Base-by-base conservation (phyloP, 2,329 filamentous ascomycete species). In the Fusarium sp. region DNA sequence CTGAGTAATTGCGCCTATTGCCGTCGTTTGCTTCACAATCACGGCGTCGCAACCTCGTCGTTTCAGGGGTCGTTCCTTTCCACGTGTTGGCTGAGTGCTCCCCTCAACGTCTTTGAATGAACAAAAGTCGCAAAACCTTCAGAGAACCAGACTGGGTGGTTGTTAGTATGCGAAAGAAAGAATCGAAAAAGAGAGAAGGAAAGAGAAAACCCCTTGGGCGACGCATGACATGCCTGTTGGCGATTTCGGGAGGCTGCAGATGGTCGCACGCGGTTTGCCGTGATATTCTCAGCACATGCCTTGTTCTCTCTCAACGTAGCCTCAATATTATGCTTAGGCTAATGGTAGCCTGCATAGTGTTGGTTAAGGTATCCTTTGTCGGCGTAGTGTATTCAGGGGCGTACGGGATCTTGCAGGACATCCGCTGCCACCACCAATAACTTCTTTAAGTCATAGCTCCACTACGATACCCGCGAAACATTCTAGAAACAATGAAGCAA, bases 231-330 rank as follows among this genome's bases (percentile, higher is more conserved):
- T 20, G 20, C 14, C 31, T 8, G n/a, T 31, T 15, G 17, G 38
- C 31, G 26, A 44, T 42, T 31, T 28, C 50, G 56, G 56, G 42
- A 57, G 14, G 40, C 40, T 48, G 56, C 63, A 66, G 33, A 57
- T 14, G 15, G 60, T 38, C 15, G 36, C 36, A 56, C 40, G 42
- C 39, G 11, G 40, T 20, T 46, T 51, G 6, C n/a, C 17, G 20
- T 44, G 15, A 13, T 18, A 18, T 18, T 17, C 20, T 22, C 20
- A 33, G n/a, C 26, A 22, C 2, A 17, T 13, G 7, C 22, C 22
- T 20, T n/a, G 9, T 10, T 10, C 1, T 13, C 22, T 2, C 11
- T 7, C 11, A 44, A 2, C 0, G 3, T 7, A 15, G 18, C 38
- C 6, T 11, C 2, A 20, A 10, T 13, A 6, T 36, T 6, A 5